A percentile compares a stretch with the other conserved stretches of the same genome.
phyloP scores from a whole-genome alignment of 441 rosid genomes.

The Manihot esculenta region DNA sequence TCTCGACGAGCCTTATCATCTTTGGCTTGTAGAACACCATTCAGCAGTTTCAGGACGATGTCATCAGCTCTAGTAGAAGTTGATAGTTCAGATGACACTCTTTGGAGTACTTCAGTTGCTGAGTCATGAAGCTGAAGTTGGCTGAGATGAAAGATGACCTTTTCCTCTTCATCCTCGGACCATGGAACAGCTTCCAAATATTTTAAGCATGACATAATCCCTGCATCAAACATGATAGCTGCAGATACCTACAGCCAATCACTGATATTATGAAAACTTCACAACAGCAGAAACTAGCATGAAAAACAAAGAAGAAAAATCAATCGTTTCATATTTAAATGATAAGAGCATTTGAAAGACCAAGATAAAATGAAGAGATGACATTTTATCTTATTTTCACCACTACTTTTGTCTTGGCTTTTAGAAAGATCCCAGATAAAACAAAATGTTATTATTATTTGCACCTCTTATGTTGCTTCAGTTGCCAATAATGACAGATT shows the following conservation, averaged over 20 bases:
- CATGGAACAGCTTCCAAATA: slow-evolving; percentile 95
- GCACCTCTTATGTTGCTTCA: neutral
- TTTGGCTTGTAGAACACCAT: slow-evolving; percentile 73
- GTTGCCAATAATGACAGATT: neutral
- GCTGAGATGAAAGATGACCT: slow-evolving; percentile 50
- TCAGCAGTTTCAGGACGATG: slow-evolving; percentile 59
- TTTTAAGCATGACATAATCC: slow-evolving; percentile 69
- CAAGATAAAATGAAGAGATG: neutral
- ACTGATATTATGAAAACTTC: slow-evolving; percentile 9
- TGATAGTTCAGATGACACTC: slow-evolving; percentile 63
- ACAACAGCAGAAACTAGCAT: slow-evolving; percentile 3
- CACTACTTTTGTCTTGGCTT: neutral
- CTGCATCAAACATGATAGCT: slow-evolving; percentile 68
- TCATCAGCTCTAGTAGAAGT: slow-evolving; percentile 60
- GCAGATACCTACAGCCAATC: slow-evolving; percentile 60
- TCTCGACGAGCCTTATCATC: slow-evolving; percentile 92
- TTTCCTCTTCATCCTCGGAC: slow-evolving; percentile 81
- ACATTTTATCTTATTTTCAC: neutral
- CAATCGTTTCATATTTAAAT: neutral
- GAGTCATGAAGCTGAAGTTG: slow-evolving; percentile 67
- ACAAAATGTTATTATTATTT: neutral
- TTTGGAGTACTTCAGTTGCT: slow-evolving; percentile 57
- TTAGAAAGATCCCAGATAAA: neutral
- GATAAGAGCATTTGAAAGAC: neutral
- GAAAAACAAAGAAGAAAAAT: neutral